Conservation (phyloP, 2,329 filamentous ascomycete genomes). For the Cytospora piceae region DNA sequence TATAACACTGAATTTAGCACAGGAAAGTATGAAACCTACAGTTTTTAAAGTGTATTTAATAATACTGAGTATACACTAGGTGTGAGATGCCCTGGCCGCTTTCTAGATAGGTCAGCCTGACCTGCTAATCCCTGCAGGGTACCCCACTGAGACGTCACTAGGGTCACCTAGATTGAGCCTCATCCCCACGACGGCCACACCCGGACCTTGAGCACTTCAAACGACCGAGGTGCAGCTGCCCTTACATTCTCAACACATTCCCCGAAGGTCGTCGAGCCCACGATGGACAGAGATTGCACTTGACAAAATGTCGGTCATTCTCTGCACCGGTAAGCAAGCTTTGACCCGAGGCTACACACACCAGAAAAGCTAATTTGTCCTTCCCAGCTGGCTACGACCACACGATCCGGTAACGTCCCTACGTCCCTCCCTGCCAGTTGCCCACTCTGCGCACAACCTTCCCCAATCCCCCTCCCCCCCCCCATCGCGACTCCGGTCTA, state of each 20-base stretch:
- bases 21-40: neutral
- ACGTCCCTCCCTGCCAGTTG: slow-evolving; percentile 22
- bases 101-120: neutral
- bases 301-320: slow-evolving; percentile 61
- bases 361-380: slow-evolving; percentile 30
- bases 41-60: neutral
- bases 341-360: neutral
- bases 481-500: neutral
- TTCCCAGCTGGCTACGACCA: slow-evolving; percentile 63
- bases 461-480: slow-evolving; percentile 1
- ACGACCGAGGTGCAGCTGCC: slow-evolving; percentile 16
- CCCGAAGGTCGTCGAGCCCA: slow-evolving; percentile 24
- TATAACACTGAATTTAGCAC: too few relatives aligned
- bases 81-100: neutral
- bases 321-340: slow-evolving; percentile 57
- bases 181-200: slow-evolving; percentile 11
- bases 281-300: slow-evolving; percentile 26
- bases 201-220: slow-evolving; percentile 14
- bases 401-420: slow-evolving; percentile 58
- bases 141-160: slow-evolving; percentile 20
- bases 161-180: slow-evolving; percentile 20
- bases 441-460: slow-evolving; percentile 18
- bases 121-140: neutral
- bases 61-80: neutral
- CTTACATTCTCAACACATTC: slow-evolving; percentile 5